Percentiles rank a stretch among this genome's conserved stretches.
Conservation (phyloP, 345 rosid species). For the Salix koriyanagi region DNA sequence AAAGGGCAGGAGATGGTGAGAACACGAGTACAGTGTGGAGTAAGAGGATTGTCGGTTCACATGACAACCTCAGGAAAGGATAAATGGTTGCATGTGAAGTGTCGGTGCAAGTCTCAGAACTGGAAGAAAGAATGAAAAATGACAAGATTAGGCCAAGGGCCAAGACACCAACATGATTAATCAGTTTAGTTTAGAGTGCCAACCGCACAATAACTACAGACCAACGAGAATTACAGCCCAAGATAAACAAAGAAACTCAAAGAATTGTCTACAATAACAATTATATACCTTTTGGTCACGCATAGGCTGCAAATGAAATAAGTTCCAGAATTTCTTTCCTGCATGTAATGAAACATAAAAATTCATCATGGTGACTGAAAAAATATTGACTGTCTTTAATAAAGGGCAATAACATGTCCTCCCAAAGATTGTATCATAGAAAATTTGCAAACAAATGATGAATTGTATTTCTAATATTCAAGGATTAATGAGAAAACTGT, state of each 20-base stretch:
- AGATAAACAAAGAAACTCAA: not conserved
- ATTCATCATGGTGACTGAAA: not conserved
- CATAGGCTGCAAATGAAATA: constrained; percentile 98
- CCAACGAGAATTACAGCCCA: not conserved
- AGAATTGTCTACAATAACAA: constrained; percentile 8
- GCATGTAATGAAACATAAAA: constrained; percentile 28
- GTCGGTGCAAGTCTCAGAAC: not conserved
- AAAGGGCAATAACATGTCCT: not conserved
- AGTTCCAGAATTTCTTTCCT: constrained; percentile 99
- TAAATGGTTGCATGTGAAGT: not conserved
- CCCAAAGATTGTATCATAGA: not conserved
- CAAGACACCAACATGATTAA: not conserved
- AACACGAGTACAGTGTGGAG: not conserved
- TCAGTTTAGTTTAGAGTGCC: not conserved
- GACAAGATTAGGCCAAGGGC: not conserved
- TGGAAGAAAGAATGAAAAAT: not conserved
- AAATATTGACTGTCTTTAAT: not conserved
- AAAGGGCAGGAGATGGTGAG: not conserved
- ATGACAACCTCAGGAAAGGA: not conserved
- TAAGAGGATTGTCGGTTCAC: not conserved
- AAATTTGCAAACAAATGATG: not conserved
- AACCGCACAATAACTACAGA: not conserved
- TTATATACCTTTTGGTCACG: constrained; percentile 75
- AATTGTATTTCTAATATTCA: not conserved
- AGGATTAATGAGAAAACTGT: not conserved